phyloP scores from a whole-genome alignment of 2,329 filamentous ascomycete genomes.

The Monosporascus sp. region DNA sequence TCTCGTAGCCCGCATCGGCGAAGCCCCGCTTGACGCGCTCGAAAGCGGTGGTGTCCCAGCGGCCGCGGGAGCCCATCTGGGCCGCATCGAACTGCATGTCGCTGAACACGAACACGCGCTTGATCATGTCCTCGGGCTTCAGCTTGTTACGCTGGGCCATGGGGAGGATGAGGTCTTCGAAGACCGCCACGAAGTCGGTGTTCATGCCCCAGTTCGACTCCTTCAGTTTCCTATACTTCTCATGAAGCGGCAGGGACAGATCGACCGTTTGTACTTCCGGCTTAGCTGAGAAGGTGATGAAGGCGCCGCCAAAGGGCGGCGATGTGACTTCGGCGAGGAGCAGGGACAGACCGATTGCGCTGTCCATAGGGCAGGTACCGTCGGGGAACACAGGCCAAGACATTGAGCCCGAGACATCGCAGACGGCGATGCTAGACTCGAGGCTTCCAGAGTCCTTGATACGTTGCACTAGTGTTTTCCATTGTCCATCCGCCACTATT shows the following conservation, averaged over 20 bases:
- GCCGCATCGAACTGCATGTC: slow-evolving; percentile 56
- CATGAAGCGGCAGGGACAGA: slow-evolving; percentile 29
- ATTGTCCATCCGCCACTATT: slow-evolving; percentile 45
- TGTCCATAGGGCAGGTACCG: slow-evolving; percentile 44
- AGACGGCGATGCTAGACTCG: slow-evolving; percentile 49
- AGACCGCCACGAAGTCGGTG: slow-evolving; percentile 51
- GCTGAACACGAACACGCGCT: slow-evolving; percentile 54
- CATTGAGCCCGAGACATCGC: slow-evolving; percentile 56
- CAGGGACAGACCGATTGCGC: slow-evolving; percentile 51
- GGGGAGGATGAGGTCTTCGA: slow-evolving; percentile 48
- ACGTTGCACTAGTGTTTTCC: slow-evolving; percentile 52
- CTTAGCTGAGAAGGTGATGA: slow-evolving; percentile 47
- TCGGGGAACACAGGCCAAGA: slow-evolving; percentile 31
- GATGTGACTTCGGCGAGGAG: slow-evolving; percentile 48
- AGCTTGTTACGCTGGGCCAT: slow-evolving; percentile 46
- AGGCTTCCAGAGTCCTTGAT: slow-evolving; percentile 51
- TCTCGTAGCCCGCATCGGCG: slow-evolving; percentile 46
- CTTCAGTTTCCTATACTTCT: slow-evolving; percentile 34
- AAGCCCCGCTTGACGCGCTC: slow-evolving; percentile 43
- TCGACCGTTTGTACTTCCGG: slow-evolving; percentile 39
- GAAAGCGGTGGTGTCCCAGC: slow-evolving; percentile 41
- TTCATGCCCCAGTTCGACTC: slow-evolving; percentile 32
- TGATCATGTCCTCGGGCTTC: slow-evolving; percentile 53
- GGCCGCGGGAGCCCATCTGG: neutral
- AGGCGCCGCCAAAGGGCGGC: slow-evolving; percentile 47